Percentiles rank a stretch among this genome's conserved stretches.
Evolutionary conservation across 2,329 filamentous ascomycete species (phyloP).

Genomic region (Ophiostoma triangulosporum): DNA sequence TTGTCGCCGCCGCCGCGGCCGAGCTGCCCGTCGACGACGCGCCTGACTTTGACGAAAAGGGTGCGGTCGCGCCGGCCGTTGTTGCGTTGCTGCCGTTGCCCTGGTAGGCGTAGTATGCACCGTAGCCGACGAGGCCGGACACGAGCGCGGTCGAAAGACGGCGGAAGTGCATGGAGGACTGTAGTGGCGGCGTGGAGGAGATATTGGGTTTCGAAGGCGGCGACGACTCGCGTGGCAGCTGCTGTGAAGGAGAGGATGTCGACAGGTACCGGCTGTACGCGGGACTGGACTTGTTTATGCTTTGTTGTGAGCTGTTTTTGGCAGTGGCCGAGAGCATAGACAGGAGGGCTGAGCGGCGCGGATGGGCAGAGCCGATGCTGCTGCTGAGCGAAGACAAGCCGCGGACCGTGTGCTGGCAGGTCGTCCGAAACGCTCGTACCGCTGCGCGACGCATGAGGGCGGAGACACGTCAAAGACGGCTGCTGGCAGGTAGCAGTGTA

Average conservation of each 20-base stretch:
- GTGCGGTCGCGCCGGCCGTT: background rate
- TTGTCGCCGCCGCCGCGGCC: slow-evolving; percentile 23
- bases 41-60: slow-evolving; percentile 7
- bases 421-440: slow-evolving; percentile 53
- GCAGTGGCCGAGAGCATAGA: slow-evolving; percentile 3
- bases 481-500: background rate
- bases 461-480: no score
- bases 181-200: slow-evolving; percentile 29
- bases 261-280: background rate
- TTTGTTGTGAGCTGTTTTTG: background rate
- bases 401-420: slow-evolving; percentile 50
- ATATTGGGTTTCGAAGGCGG: background rate
- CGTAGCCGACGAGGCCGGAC: slow-evolving; percentile 59
- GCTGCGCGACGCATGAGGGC: slow-evolving; percentile 59
- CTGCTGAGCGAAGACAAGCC: slow-evolving; percentile 15
- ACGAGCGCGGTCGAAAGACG: slow-evolving; percentile 53
- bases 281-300: background rate
- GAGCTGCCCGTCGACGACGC: slow-evolving; percentile 13
- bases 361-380: slow-evolving; percentile 5
- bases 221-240: slow-evolving; percentile 5
- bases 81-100: slow-evolving; percentile 16
- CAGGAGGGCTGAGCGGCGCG: slow-evolving; percentile 1
- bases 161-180: slow-evolving; percentile 64
- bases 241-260: slow-evolving; percentile 3
- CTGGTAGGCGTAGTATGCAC: slow-evolving; percentile 63